phyloP scores from a whole-genome alignment of 805 yeast genomes.

The Wickerhamomyces bovis region DNA sequence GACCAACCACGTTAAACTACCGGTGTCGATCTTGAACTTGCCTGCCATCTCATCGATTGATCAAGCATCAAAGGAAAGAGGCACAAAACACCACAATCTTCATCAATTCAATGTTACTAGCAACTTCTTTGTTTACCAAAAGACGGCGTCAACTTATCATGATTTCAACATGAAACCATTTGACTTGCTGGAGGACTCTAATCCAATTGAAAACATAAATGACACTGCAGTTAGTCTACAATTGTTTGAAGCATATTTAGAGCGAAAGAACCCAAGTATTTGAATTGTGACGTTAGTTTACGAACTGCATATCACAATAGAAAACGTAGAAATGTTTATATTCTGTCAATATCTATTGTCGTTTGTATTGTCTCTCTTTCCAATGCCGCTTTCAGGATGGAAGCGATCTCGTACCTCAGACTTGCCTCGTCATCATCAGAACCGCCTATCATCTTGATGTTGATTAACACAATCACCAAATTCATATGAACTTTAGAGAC shows the following conservation, averaged over 20 bases:
- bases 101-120: constrained; percentile 15
- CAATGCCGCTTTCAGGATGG: constrained; percentile 32
- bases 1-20: constrained; percentile 21
- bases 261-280: constrained; percentile 36
- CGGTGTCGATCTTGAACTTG: constrained; percentile 20
- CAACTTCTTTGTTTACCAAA: constrained; percentile 25
- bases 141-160: constrained; percentile 23
- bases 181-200: constrained; percentile 55
- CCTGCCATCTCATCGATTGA: constrained; percentile 18
- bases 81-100: constrained; percentile 10
- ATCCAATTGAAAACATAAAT: constrained; percentile 39
- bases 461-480: constrained; percentile 50
- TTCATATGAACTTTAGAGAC: constrained; percentile 60
- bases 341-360: constrained; percentile 37
- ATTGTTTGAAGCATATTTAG: constrained; percentile 46
- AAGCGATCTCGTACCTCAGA: constrained; percentile 43
- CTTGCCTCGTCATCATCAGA: constrained; percentile 63
- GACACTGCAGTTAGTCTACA: constrained; percentile 51
- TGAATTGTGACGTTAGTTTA: background rate
- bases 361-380: constrained; percentile 29
- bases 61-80: background rate
- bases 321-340: constrained; percentile 17
- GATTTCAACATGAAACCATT: constrained; percentile 41
- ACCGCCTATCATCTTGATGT: constrained; percentile 58
- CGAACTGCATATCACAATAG: no score